A percentile compares a stretch with the other conserved stretches of the same genome.
These are phyloP conservation scores for Cystofilobasidium capitatum DNA, from an alignment of 768 basidiomycete species.

Conservation along the genomic window DNA sequence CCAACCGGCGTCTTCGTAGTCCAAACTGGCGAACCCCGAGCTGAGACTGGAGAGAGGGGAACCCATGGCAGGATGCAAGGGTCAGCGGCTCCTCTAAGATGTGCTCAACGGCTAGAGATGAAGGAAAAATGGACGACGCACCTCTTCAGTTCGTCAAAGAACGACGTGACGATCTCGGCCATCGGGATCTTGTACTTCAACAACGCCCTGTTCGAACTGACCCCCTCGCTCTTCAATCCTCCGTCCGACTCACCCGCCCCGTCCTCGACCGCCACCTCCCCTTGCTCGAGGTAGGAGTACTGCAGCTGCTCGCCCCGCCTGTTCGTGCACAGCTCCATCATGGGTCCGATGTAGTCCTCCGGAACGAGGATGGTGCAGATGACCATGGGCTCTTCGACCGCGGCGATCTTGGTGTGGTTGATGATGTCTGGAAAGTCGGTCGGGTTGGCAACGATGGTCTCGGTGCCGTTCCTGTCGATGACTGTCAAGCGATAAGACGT, in stretches of 20 bases:
- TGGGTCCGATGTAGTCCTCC: constrained; percentile 86
- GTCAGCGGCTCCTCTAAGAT: no score
- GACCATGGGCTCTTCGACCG: constrained; percentile 85
- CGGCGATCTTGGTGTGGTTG: constrained; percentile 54
- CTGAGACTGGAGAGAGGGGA: not conserved
- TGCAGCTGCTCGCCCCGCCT: constrained; percentile 76
- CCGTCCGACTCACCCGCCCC: not conserved
- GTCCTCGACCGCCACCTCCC: not conserved
- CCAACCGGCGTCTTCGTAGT: constrained; percentile 93
- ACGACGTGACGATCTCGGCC: constrained; percentile 85
- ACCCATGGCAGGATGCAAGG: not conserved
- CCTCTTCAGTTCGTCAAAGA: constrained; percentile 90
- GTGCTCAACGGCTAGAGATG: not conserved
- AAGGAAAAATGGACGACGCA: constrained; percentile 54
- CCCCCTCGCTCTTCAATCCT: constrained; percentile 2
- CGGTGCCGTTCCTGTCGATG: constrained; percentile 56
- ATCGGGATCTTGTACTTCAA: constrained; percentile 25
- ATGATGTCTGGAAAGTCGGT: constrained; percentile 83
- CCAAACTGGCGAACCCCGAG: constrained; percentile 37
- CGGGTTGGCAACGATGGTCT: constrained; percentile 71
- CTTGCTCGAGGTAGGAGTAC: constrained; percentile 65
- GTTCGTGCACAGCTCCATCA: constrained; percentile 83
- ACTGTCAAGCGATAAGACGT: constrained; percentile 45
- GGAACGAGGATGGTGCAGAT: constrained; percentile 90
- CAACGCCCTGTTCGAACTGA: constrained; percentile 12